Percentiles rank a stretch among this genome's conserved stretches.
Evolutionary conservation across 2,329 filamentous ascomycete species (phyloP).

Genomic region (Venturia carpophila): DNA sequence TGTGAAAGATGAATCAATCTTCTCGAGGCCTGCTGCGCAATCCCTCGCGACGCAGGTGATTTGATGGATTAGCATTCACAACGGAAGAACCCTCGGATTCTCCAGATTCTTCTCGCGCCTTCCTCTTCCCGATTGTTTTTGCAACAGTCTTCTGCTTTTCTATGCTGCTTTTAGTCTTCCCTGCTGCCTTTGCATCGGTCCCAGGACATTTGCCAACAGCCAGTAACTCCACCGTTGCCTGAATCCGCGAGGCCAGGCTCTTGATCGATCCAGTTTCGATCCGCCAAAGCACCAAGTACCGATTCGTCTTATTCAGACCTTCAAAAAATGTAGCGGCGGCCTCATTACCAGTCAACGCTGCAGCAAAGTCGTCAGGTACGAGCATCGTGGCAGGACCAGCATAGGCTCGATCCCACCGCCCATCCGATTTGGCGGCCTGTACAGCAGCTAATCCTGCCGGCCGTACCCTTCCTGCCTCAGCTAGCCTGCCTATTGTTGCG

Average conservation of each 20-base stretch:
- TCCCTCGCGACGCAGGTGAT: not conserved
- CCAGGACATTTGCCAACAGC: conserved; percentile 7
- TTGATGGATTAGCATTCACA: not conserved
- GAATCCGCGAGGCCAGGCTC: conserved; percentile 20
- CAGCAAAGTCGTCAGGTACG: conserved; percentile 44
- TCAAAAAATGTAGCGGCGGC: conserved; percentile 37
- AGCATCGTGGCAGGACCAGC: conserved; percentile 41
- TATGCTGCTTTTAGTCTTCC: not conserved
- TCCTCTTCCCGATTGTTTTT: not conserved
- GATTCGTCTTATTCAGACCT: conserved; percentile 37
- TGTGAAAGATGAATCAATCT: not conserved
- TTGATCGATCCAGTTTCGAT: conserved; percentile 36
- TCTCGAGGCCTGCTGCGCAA: not conserved
- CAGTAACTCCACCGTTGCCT: conserved; percentile 1
- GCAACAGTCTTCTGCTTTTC: not conserved
- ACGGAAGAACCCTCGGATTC: not conserved
- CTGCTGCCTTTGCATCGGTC: not conserved
- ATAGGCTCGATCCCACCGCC: conserved; percentile 53
- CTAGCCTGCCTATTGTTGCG: conserved; percentile 40
- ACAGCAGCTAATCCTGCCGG: conserved; percentile 43
- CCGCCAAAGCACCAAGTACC: conserved; percentile 41
- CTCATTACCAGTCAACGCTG: conserved; percentile 33
- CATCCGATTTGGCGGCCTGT: conserved; percentile 49
- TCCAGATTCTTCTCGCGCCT: not conserved
- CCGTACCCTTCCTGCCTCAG: conserved; percentile 42